A percentile compares a stretch with the other conserved stretches of the same genome.
These are phyloP conservation scores for Phlebopus sp. DNA, from an alignment of 1,284 basidiomycete genomes.

Conservation along the genomic window DNA sequence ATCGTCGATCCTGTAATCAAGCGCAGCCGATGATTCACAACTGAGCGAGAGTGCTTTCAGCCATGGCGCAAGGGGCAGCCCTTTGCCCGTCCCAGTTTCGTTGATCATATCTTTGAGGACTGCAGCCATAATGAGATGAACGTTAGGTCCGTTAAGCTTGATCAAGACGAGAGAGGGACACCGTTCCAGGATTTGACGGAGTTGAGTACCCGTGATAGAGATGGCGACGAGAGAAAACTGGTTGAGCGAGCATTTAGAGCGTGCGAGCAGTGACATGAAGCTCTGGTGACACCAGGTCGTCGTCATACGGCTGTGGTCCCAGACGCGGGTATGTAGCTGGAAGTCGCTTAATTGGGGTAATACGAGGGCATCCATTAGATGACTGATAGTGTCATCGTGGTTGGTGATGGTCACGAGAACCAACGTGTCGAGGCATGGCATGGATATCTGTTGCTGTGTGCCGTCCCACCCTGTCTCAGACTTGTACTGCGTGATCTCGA, in stretches of 20 bases:
- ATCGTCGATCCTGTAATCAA: constrained; percentile 20
- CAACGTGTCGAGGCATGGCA: constrained; percentile 30
- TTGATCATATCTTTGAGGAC: constrained; percentile 24
- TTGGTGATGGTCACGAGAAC: constrained; percentile 29
- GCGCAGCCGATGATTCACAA: constrained; percentile 24
- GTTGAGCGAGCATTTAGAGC: constrained; percentile 28
- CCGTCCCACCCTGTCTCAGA: constrained; percentile 27
- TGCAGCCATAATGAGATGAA: constrained; percentile 22
- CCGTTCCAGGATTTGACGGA: constrained; percentile 24
- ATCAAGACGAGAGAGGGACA: constrained; percentile 29
- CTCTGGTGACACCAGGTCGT: constrained; percentile 30
- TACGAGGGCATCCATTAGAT: constrained; percentile 25
- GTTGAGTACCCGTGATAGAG: constrained; percentile 18
- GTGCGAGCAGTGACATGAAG: constrained; percentile 21
- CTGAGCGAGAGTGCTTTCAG: constrained; percentile 29
- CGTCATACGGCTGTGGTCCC: constrained; percentile 27
- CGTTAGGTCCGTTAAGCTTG: constrained; percentile 26
- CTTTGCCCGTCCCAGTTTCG: constrained; percentile 14
- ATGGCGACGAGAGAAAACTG: constrained; percentile 30
- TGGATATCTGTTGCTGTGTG: constrained; percentile 18
- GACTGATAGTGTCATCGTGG: constrained; percentile 26
- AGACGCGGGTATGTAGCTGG: constrained; percentile 30
- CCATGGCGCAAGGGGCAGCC: constrained; percentile 25
- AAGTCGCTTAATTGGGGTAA: constrained; percentile 26
- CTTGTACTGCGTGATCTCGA: constrained; percentile 32